Conservation (phyloP, 371 early-diverging fungal genomes). For the Apophysomyces sp. region DNA sequence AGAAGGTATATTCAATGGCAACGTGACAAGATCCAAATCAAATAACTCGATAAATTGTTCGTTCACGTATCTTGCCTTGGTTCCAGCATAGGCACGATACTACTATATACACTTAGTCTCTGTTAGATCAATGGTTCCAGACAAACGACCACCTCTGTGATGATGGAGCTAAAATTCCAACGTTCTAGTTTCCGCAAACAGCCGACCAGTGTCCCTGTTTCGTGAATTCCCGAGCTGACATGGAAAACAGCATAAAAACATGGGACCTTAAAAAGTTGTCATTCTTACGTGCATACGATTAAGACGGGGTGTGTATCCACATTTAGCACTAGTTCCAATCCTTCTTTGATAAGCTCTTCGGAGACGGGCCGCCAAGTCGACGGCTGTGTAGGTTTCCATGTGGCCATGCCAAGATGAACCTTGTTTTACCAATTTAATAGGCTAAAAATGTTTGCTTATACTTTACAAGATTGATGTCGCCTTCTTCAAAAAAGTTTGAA, state of each 20-base stretch:
- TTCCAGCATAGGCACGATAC: slow-evolving; percentile 91
- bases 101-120: slow-evolving; percentile 15
- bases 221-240: slow-evolving; percentile 74
- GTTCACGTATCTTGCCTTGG: slow-evolving; percentile 81
- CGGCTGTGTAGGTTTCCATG: slow-evolving; percentile 50
- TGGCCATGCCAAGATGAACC: slow-evolving; percentile 70
- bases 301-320: slow-evolving; percentile 79
- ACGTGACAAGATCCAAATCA: slow-evolving; percentile 86
- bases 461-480: slow-evolving; percentile 68
- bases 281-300: slow-evolving; percentile 84
- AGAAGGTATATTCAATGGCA: slow-evolving; percentile 72
- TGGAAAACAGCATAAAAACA: not conserved
- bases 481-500: slow-evolving; percentile 79
- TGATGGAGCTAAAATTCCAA: slow-evolving; percentile 96
- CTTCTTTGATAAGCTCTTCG: slow-evolving; percentile 94
- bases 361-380: slow-evolving; percentile 88
- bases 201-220: slow-evolving; percentile 82
- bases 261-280: not conserved
- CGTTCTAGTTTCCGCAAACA: slow-evolving; percentile 91
- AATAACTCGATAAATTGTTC: slow-evolving; percentile 96
- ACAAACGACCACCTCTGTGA: slow-evolving; percentile 68
- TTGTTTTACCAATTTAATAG: slow-evolving; percentile 14
- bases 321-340: slow-evolving; percentile 81
- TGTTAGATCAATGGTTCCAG: slow-evolving; percentile 6
- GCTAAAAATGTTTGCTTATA: slow-evolving; percentile 21